These are phyloP conservation scores for Cytidiella melzeri DNA, from an alignment of 768 basidiomycete genomes.

Conservation along the genomic window DNA sequence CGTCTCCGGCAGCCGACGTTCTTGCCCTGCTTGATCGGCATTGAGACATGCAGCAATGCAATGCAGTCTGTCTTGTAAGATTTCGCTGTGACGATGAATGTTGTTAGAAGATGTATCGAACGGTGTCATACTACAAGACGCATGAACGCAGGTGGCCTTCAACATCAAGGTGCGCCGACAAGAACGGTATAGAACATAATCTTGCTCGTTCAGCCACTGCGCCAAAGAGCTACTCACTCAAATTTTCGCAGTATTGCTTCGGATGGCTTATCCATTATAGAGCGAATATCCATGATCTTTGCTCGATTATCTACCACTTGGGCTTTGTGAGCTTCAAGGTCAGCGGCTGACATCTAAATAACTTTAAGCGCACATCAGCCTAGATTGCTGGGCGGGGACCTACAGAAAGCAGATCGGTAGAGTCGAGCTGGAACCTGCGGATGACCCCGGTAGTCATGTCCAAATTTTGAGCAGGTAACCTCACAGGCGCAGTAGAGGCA, in stretches of 20 bases:
- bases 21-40: not conserved
- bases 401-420: constrained; percentile 5
- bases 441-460: too few relatives aligned
- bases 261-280: not conserved
- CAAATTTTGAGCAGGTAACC: too few relatives aligned
- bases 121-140: not conserved
- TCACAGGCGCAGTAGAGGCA: too few relatives aligned
- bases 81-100: not conserved
- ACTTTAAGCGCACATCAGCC: too few relatives aligned
- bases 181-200: too few relatives aligned
- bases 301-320: not conserved
- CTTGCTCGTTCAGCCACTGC: too few relatives aligned
- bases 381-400: too few relatives aligned
- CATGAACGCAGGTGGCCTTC: too few relatives aligned
- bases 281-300: not conserved
- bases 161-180: too few relatives aligned
- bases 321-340: not conserved
- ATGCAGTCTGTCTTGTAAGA: not conserved
- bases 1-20: not conserved
- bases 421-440: constrained; percentile 1
- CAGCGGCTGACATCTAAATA: constrained; percentile 6
- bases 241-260: not conserved
- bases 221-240: too few relatives aligned
- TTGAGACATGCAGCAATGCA: constrained; percentile 1
- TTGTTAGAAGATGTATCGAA: not conserved